Evolutionary conservation across 129 eudicot genomes (phyloP).

Genomic region (Flaveria brownii): DNA sequence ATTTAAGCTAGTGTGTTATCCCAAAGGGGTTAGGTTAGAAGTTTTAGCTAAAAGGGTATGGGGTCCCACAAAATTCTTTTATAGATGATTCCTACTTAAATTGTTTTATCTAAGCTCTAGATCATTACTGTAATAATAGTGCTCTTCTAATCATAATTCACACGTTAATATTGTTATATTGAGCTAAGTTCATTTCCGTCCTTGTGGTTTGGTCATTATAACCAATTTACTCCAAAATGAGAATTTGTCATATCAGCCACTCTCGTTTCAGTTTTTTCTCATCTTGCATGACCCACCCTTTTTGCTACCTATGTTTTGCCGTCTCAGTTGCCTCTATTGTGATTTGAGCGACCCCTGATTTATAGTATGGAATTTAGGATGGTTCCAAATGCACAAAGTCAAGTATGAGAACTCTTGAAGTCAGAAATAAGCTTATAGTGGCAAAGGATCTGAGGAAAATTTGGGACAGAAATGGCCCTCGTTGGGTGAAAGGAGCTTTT

Average conservation of each 20-base stretch:
- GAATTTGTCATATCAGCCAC: background rate
- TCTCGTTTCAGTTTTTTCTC: background rate
- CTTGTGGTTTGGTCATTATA: background rate
- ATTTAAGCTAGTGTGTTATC: background rate
- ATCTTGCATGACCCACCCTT: background rate
- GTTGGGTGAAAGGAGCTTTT: conserved; percentile 71
- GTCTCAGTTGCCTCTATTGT: conserved; percentile 4
- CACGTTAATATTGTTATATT: background rate
- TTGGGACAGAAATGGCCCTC: conserved; percentile 49
- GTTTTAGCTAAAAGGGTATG: background rate
- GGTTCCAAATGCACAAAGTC: conserved; percentile 45
- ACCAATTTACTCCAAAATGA: background rate
- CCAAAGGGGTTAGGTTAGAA: background rate
- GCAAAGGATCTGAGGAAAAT: conserved; percentile 70
- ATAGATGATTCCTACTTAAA: background rate
- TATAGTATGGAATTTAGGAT: conserved; percentile 50
- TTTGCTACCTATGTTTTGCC: background rate
- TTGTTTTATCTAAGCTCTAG: background rate
- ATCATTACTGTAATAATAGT: background rate
- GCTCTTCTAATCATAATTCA: background rate
- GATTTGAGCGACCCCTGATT: conserved; percentile 8
- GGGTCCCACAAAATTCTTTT: background rate
- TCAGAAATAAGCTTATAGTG: conserved; percentile 53
- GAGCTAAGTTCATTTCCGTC: background rate
- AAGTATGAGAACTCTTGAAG: conserved; percentile 57